A percentile compares a stretch with the other conserved stretches of the same genome.
These are phyloP conservation scores for Puccinellia tenuiflora DNA, from an alignment of 176 grass and related monocot genomes.

Conservation along the genomic window DNA sequence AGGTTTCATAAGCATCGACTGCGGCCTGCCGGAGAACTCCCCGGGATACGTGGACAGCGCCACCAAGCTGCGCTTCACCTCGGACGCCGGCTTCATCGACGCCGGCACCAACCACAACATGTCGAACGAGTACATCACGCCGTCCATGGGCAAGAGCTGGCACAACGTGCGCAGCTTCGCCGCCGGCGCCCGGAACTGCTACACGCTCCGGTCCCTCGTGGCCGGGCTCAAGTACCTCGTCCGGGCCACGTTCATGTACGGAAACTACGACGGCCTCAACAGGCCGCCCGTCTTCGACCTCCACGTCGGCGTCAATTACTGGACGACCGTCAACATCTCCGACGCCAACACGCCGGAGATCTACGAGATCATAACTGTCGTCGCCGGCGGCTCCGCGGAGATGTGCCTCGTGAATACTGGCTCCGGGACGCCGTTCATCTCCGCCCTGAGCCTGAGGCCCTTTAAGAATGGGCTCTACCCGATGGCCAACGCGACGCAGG, in stretches of 20 bases:
- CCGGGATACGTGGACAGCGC: conserved; percentile 22
- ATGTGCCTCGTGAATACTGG: conserved; percentile 59
- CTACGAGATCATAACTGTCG: conserved; percentile 21
- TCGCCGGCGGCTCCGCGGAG: conserved; percentile 10
- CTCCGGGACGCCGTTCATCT: conserved; percentile 61
- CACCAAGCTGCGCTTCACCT: conserved; percentile 16
- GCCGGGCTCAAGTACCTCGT: conserved; percentile 42
- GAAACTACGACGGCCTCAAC: conserved; percentile 50
- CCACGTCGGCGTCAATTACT: conserved; percentile 31
- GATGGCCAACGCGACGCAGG: conserved; percentile 43
- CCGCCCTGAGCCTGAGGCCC: conserved; percentile 18
- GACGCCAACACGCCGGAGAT: background rate
- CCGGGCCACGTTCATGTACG: conserved; percentile 49
- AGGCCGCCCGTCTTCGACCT: conserved; percentile 38
- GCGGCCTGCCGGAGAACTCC: conserved; percentile 28
- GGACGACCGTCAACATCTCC: conserved; percentile 38
- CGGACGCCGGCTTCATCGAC: conserved; percentile 43
- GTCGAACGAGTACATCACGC: conserved; percentile 8
- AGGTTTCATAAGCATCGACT: conserved; percentile 66
- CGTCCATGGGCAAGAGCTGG: background rate
- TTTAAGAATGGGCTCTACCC: background rate
- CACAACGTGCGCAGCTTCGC: conserved; percentile 50
- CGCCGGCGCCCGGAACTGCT: conserved; percentile 40
- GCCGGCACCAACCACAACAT: conserved; percentile 38
- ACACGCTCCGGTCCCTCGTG: conserved; percentile 39